Base-by-base conservation (phyloP, 225 moss, liverwort and hornwort species). In the Pseudisothecium myosuroides region DNA sequence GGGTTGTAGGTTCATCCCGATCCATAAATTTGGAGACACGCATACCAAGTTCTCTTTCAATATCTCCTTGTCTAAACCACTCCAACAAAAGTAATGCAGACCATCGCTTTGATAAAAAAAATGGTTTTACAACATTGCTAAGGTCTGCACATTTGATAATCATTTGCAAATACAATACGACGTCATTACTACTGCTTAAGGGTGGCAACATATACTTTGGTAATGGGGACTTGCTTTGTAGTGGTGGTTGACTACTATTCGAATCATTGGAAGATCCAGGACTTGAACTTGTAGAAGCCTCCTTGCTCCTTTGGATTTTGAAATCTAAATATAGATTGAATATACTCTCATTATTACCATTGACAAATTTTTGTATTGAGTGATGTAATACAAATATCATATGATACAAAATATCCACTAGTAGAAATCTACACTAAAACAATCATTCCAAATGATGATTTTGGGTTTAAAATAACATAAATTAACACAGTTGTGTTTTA, bases 51-150 rank as follows among this genome's bases (percentile, higher is more conserved):
- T 98, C 95, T 90, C 93, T 96, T 78, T 98, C 97, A 80, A 97
- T 98, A 88, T 97, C 98, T 87, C 98, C 98, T 94, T 98, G 98
- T 83, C 97, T 95, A 89, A 97, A 97, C 98, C 98, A 98, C 84
- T 98, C 98, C 65, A 98, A 66, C 19, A 97, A 83, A 86, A 98
- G 93, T 90, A 98, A 81, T 43, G 97, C 95, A 24, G 97, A 96
- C 98, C 98, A 98, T 65, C 98, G 91, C 87, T 96, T 98, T 8
- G 98, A 97, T 90, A 97, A 87, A 73, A 97, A 97, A 68, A 96
- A 98, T 5, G 98, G 98, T 90, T 95, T 98, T n/a, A 96, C 88
- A 60, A 98, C 98, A 89, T 98, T 98, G 87, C 96, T 98, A n/a
- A 98, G 95, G 85, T 98, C 97, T 37, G 97, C 97, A 90, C 98